These are phyloP conservation scores for Aphanomyces stellatus DNA, from an alignment of 352 stramenopile species.

Conservation along the genomic window DNA sequence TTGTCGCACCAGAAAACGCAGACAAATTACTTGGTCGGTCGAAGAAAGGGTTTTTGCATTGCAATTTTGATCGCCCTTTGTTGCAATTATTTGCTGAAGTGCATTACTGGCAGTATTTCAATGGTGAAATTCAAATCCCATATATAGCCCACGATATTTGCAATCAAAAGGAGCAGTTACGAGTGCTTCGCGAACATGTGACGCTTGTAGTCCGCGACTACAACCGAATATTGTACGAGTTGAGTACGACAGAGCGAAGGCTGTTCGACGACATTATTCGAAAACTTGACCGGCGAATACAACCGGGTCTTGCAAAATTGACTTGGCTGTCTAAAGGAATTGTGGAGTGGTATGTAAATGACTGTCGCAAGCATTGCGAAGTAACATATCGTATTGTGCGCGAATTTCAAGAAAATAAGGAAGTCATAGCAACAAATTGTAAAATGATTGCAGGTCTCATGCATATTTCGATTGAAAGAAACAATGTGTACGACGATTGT, in stretches of 20 bases:
- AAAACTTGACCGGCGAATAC: slow-evolving; percentile 88
- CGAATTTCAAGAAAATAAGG: slow-evolving; percentile 86
- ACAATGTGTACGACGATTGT: slow-evolving; percentile 89
- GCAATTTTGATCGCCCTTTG: slow-evolving; percentile 92
- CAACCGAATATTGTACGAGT: slow-evolving; percentile 90
- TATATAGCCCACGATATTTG: slow-evolving; percentile 94
- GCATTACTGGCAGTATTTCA: slow-evolving; percentile 87
- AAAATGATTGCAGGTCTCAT: slow-evolving; percentile 82
- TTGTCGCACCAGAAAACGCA: slow-evolving; percentile 29
- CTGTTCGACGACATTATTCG: slow-evolving; percentile 94
- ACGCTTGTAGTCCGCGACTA: slow-evolving; percentile 94
- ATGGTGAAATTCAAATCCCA: slow-evolving; percentile 90
- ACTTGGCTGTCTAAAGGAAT: slow-evolving; percentile 91
- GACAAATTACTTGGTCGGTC: slow-evolving; percentile 58
- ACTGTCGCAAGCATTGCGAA: slow-evolving; percentile 85
- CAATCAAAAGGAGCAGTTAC: slow-evolving; percentile 89
- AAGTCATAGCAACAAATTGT: slow-evolving; percentile 80
- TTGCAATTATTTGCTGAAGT: slow-evolving; percentile 90
- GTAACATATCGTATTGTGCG: slow-evolving; percentile 84
- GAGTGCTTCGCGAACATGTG: slow-evolving; percentile 88
- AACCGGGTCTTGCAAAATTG: slow-evolving; percentile 88
- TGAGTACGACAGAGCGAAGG: slow-evolving; percentile 82
- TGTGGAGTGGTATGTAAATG: slow-evolving; percentile 88
- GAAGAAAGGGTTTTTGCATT: slow-evolving; percentile 85
- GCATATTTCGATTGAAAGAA: slow-evolving; percentile 91